phyloP scores from a whole-genome alignment of 805 yeast species.

The Saturnispora mendoncae region DNA sequence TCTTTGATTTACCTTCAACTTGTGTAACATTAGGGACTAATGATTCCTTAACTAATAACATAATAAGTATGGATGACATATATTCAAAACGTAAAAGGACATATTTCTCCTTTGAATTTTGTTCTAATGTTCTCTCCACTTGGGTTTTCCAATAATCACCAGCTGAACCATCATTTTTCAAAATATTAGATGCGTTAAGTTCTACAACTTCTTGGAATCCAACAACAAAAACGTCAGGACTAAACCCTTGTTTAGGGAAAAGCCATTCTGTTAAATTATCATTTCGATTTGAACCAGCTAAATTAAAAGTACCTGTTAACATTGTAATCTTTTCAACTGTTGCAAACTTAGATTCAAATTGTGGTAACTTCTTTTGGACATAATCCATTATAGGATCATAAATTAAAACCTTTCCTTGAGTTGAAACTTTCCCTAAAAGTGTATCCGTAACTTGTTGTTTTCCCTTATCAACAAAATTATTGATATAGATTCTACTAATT shows the following conservation, averaged over 20 bases:
- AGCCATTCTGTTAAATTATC: constrained; percentile 70
- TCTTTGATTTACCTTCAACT: constrained; percentile 90
- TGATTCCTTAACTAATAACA: constrained; percentile 51
- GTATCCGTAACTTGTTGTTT: constrained; percentile 87
- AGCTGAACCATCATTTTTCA: constrained; percentile 75
- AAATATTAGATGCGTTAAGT: constrained; percentile 80
- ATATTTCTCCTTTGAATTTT: constrained; percentile 33
- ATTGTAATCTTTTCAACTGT: constrained; percentile 50
- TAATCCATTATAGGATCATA: constrained; percentile 86
- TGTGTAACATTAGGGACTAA: constrained; percentile 49
- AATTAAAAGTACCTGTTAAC: constrained; percentile 79
- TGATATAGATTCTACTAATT: constrained; percentile 89
- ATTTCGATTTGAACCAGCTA: constrained; percentile 59
- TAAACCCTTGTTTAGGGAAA: constrained; percentile 53
- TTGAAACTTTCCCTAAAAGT: constrained; percentile 70
- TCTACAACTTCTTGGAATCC: constrained; percentile 95
- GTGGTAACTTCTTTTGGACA: constrained; percentile 56
- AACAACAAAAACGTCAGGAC: constrained; percentile 77
- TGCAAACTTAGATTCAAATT: constrained; percentile 46
- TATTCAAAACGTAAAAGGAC: constrained; percentile 66
- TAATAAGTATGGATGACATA: constrained; percentile 58
- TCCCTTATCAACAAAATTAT: constrained; percentile 87
- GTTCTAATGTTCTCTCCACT: constrained; percentile 54
- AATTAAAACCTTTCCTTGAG: constrained; percentile 60
- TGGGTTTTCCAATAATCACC: constrained; percentile 71